phyloP scores from a whole-genome alignment of 305 asterid genomes.

The Salvia sclarea region DNA sequence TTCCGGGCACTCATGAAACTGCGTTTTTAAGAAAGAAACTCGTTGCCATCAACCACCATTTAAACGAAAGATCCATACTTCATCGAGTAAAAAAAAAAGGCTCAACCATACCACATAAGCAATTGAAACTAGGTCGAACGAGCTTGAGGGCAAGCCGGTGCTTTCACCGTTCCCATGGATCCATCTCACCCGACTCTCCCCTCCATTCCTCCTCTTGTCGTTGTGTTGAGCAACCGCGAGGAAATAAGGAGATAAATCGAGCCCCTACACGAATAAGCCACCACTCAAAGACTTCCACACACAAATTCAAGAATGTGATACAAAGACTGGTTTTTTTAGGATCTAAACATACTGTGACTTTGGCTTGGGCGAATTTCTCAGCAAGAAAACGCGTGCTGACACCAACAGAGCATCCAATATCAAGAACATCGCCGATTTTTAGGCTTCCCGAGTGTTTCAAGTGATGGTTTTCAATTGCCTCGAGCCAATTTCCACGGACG shows the following conservation, averaged over 20 bases:
- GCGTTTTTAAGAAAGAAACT: conserved; percentile 28
- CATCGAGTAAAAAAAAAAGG: neutral
- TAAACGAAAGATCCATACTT: neutral
- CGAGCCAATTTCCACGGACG: conserved; percentile 90
- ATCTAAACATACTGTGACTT: conserved; percentile 54
- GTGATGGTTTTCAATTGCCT: conserved; percentile 76
- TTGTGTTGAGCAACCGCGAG: conserved; percentile 84
- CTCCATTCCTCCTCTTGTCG: conserved; percentile 51
- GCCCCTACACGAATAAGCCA: conserved; percentile 55
- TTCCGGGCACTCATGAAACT: conserved; percentile 95
- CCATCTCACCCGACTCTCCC: conserved; percentile 56
- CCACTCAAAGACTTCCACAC: neutral
- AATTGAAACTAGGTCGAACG: conserved; percentile 83
- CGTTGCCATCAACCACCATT: neutral
- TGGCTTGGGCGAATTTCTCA: conserved; percentile 65
- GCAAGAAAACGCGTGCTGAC: conserved; percentile 81
- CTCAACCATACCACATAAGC: conserved; percentile 68
- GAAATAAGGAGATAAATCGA: conserved; percentile 91
- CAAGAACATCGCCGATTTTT: conserved; percentile 58
- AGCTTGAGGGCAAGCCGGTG: conserved; percentile 80
- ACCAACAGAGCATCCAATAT: conserved; percentile 93
- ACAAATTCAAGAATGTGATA: neutral
- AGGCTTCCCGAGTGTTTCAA: conserved; percentile 47
- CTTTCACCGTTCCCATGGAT: conserved; percentile 87
- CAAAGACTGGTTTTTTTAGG: neutral